Conservation (phyloP, 768 basidiomycete species). For the Lentinula sp. region DNA sequence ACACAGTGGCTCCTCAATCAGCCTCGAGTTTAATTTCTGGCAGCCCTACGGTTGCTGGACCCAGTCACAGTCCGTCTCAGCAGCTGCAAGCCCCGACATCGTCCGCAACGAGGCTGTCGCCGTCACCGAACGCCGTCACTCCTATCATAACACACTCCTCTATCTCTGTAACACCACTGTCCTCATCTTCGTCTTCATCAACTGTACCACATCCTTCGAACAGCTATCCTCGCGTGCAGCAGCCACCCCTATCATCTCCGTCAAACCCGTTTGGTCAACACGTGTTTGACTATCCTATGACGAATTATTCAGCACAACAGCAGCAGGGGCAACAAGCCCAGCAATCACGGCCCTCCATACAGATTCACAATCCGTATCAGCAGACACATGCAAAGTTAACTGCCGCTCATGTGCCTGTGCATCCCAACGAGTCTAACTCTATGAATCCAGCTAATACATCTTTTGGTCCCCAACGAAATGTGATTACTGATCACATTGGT, state of each 20-base stretch:
- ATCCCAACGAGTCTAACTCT: background rate
- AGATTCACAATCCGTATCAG: slow-evolving; percentile 1
- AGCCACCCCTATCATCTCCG: background rate
- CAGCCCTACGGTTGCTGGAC: background rate
- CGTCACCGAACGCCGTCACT: background rate
- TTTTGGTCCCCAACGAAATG: background rate
- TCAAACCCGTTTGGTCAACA: background rate
- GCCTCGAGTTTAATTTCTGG: background rate
- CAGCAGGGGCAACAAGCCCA: slow-evolving; percentile 11
- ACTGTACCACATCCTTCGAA: background rate
- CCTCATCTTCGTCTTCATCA: background rate
- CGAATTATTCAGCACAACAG: slow-evolving; percentile 7
- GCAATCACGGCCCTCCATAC: slow-evolving; percentile 12
- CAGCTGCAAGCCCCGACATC: background rate
- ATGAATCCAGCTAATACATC: background rate
- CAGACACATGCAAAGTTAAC: background rate
- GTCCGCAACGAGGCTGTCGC: background rate
- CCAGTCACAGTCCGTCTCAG: background rate
- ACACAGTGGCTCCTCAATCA: background rate
- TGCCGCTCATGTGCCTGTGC: background rate
- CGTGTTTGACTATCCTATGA: background rate
- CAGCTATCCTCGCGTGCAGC: background rate
- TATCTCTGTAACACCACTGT: background rate
- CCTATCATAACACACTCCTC: background rate
- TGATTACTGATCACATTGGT: background rate